Percentiles rank a stretch among this genome's conserved stretches.
Evolutionary conservation across 495 filamentous ascomycete species (phyloP).

Genomic region (Lentithecium fluviatile): DNA sequence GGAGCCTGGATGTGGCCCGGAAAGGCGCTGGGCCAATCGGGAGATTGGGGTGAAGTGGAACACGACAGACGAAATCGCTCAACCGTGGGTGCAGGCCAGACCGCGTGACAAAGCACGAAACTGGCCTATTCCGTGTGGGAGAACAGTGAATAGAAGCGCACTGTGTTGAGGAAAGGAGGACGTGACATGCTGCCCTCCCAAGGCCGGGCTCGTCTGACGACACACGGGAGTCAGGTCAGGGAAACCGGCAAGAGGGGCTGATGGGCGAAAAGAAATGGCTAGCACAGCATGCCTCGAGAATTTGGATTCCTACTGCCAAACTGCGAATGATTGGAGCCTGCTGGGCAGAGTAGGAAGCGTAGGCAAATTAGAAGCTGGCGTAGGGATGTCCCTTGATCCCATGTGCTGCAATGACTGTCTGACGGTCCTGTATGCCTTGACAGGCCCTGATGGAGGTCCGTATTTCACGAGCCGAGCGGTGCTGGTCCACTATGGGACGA

Average conservation of each 20-base stretch:
- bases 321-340: too few species aligned
- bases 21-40: slow-evolving; percentile 1
- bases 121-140: too few species aligned
- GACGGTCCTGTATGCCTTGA: too few species aligned
- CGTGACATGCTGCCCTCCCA: slow-evolving; percentile 3
- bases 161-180: neutral
- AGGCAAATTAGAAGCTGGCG: too few species aligned
- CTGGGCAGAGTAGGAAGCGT: too few species aligned
- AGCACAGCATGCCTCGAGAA: too few species aligned
- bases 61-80: neutral
- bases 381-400: too few species aligned
- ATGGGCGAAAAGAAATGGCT: neutral
- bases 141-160: neutral
- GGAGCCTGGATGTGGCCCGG: neutral
- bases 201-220: neutral
- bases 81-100: neutral
- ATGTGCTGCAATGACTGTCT: too few species aligned
- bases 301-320: too few species aligned
- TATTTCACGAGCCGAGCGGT: too few species aligned
- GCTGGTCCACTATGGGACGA: too few species aligned
- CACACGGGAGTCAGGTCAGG: neutral
- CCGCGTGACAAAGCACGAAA: neutral
- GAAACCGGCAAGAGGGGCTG: neutral
- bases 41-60: neutral
- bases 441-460: too few species aligned